Conservation (phyloP, 1,284 basidiomycete genomes). For the Farysia itapuensis region DNA sequence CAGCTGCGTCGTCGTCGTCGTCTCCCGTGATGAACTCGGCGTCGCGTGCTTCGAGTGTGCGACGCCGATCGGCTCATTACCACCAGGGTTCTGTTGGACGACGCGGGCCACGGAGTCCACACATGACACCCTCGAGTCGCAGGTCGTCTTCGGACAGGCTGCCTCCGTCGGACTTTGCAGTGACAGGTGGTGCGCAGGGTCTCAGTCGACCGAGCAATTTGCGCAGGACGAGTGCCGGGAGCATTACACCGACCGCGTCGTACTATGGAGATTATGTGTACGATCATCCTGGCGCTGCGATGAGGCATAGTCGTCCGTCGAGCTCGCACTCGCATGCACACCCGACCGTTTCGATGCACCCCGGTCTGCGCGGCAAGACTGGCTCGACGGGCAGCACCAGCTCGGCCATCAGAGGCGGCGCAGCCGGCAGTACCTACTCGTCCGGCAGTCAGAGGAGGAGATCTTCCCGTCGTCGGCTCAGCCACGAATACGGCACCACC, state of each 20-base stretch:
- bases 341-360: slow-evolving; percentile 10
- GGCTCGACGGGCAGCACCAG: slow-evolving; percentile 42
- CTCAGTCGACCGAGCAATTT: slow-evolving; percentile 32
- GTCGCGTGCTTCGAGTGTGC: too few relatives aligned
- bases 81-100: slow-evolving; percentile 9
- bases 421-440: slow-evolving; percentile 33
- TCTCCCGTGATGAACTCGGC: too few relatives aligned
- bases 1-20: too few relatives aligned
- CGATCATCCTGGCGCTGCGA: slow-evolving; percentile 3
- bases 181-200: slow-evolving; percentile 18
- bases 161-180: slow-evolving; percentile 13
- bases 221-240: slow-evolving; percentile 47
- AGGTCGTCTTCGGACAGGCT: slow-evolving; percentile 42
- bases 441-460: slow-evolving; percentile 27
- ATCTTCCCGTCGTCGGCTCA: slow-evolving; percentile 20
- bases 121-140: slow-evolving; percentile 33
- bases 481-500: slow-evolving; percentile 42
- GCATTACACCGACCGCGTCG: slow-evolving; percentile 51
- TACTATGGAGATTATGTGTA: slow-evolving; percentile 29
- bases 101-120: slow-evolving; percentile 30
- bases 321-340: slow-evolving; percentile 42
- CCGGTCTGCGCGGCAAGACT: slow-evolving; percentile 34
- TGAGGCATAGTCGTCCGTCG: slow-evolving; percentile 37
- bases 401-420: slow-evolving; percentile 18
- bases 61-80: slow-evolving; percentile 16